phyloP scores from a whole-genome alignment of 2,329 filamentous ascomycete genomes.

The Camptophora hylomeconis region DNA sequence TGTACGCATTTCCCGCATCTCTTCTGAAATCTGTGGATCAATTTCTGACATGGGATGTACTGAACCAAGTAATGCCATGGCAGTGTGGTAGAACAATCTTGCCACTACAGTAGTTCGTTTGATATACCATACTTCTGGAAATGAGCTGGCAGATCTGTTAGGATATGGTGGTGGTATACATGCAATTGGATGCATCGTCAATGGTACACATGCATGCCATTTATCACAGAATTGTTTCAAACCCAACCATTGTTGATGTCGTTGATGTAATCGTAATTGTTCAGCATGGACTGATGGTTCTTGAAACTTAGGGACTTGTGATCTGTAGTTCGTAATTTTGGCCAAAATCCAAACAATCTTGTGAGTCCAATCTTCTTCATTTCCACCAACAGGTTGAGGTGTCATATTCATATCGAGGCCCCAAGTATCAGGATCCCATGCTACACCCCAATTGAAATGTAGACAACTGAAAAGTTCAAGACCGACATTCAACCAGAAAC shows the following conservation, averaged over 20 bases:
- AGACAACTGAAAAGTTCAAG: conserved; percentile 85
- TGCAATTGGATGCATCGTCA: conserved; percentile 76
- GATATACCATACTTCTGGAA: conserved; percentile 83
- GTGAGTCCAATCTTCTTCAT: conserved; percentile 78
- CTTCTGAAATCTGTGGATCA: conserved; percentile 42
- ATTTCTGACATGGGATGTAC: conserved; percentile 50
- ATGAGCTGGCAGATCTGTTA: conserved; percentile 56
- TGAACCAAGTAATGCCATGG: conserved; percentile 67
- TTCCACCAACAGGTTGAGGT: conserved; percentile 39
- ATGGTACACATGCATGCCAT: conserved; percentile 67
- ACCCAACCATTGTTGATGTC: conserved; percentile 62
- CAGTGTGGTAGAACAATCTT: conserved; percentile 78
- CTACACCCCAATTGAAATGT: conserved; percentile 72
- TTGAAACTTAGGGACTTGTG: conserved; percentile 46
- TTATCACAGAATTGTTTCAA: conserved; percentile 71
- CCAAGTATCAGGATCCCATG: conserved; percentile 87
- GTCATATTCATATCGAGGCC: conserved; percentile 66
- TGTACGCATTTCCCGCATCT: conserved; percentile 57
- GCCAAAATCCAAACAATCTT: conserved; percentile 80
- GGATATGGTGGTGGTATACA: conserved; percentile 54
- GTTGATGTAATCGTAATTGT: conserved; percentile 49
- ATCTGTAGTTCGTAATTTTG: conserved; percentile 75
- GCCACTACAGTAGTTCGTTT: conserved; percentile 72
- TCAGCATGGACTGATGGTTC: conserved; percentile 44
- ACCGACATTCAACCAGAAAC: conserved; percentile 87